Base-by-base conservation (phyloP, 163 green algal species). In the Chlamydomonas reinhardtii region DNA sequence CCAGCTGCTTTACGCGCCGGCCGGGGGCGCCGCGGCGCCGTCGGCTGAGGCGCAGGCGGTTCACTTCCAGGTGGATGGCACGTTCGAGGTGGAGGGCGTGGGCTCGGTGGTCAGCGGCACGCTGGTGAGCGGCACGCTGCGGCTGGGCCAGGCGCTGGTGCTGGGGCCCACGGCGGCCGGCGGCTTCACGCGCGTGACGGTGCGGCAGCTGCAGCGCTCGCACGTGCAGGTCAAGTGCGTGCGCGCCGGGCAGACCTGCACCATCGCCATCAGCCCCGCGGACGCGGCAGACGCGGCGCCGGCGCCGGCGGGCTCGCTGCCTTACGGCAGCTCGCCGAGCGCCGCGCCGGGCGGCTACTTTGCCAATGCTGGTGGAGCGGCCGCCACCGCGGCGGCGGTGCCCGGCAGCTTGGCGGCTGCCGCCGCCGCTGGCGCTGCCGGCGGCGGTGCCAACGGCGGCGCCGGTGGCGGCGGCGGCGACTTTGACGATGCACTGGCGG, bases 31-130 rank as follows among this genome's bases (percentile, higher is more conserved):
- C 2, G 71, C 71, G 34, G 35, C 71, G 35, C 16, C 20, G 24
- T 35, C 24, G 32, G 27, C 66, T 2, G 78, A 76, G 66, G 48
- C 52, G 14, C 66, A 84, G 79, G 68, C 79, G 4, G 79, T 89
- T 2, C 92, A 93, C 68, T 94, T 96, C 39, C 94, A 97, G 82
- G 94, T 98, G 64, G 89, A 94, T 48, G 83, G 92, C 17, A 92
- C 87, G 6, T 95, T 93, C 73, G 92, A 96, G 68, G 86, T 96
- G 31, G 70, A 90, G 31, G 82, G 82, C n/a, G 93, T 95, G 35
- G 94, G 94, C 12, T 89, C 61, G 3, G 91, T 96, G 39, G 85
- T 95, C 31, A 94, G 87, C 8, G 94, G 94, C 62, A 95, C 91
- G 39, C 83, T 92, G 52, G 82, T 96, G 39, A 77, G 83, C 64